Percentiles rank a stretch among this genome's conserved stretches.
phyloP scores from a whole-genome alignment of 2,329 filamentous ascomycete genomes.

The Pezicula carpinea region DNA sequence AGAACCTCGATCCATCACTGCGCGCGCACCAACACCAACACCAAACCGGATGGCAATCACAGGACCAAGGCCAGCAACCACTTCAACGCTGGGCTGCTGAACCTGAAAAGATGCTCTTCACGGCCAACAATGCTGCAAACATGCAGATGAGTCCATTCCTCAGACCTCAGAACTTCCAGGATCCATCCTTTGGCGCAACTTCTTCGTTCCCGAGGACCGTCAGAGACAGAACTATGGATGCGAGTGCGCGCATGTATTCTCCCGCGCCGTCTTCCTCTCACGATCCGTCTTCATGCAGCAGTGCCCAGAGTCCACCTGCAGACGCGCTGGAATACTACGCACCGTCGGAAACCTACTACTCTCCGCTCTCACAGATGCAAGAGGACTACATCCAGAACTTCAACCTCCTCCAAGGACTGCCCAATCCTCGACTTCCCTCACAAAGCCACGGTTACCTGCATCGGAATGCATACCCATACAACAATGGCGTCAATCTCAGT shows the following conservation, averaged over 20 bases:
- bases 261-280: slow-evolving; percentile 22
- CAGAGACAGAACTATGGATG: background rate
- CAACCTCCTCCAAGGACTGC: slow-evolving; percentile 8
- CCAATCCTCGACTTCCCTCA: slow-evolving; percentile 1
- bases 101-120: slow-evolving; percentile 11
- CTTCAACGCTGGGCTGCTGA: background rate
- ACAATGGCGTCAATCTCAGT: slow-evolving; percentile 18
- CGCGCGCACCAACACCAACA: slow-evolving; percentile 1
- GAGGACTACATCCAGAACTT: slow-evolving; percentile 10
- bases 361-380: slow-evolving; percentile 3
- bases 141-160: slow-evolving; percentile 10
- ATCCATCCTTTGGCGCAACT: slow-evolving; percentile 8
- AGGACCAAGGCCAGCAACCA: slow-evolving; percentile 7
- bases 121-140: slow-evolving; percentile 10
- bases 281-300: slow-evolving; percentile 17
- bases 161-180: slow-evolving; percentile 1
- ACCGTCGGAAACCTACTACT: slow-evolving; percentile 12
- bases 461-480: slow-evolving; percentile 3
- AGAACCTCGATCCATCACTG: slow-evolving; percentile 16
- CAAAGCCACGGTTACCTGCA: slow-evolving; percentile 3
- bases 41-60: background rate
- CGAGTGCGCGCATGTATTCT: slow-evolving; percentile 14
- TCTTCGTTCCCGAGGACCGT: slow-evolving; percentile 12
- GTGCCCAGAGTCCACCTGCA: slow-evolving; percentile 15
- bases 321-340: slow-evolving; percentile 13